Base-by-base conservation (phyloP, 305 asterid genomes). In the Fraxinus ornus region DNA sequence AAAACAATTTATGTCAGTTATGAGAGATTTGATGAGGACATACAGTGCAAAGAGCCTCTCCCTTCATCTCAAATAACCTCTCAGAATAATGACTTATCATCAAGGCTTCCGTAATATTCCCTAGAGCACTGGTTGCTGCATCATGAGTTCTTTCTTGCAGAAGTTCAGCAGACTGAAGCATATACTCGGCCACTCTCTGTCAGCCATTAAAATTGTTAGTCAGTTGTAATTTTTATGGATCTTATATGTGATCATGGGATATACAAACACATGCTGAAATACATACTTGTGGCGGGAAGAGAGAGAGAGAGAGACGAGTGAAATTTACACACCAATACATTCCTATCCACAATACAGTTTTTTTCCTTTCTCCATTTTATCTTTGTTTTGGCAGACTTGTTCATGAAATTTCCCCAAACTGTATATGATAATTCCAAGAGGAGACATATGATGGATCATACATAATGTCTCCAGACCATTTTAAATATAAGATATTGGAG, bases 41-140 rank as follows among this genome's bases (percentile, higher is more conserved):
- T 86, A 96, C 99, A 90, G 82, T 85, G 90, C 88, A 91, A 55
- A 96, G 86, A 60, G 94, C 95, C 87, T 92, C 94, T 84, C 93
- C 98, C 88, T 93, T 96, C 94, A 94, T 88, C 95, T 93, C 89
- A 84, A 93, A 90, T 82, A 96, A 86, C 82, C 85, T 90, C 87
- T 96, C 99, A 3, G 98, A 96, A 86, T 87, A 91, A 80, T 89
- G 88, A 87, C 99, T 91, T 77, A 91, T 87, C 33, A 87, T 86
- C 87, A 93, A 85, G 81, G 95, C 98, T 82, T 91, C 94, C 44
- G 36, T 86, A 86, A 91, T 89, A 78, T 82, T 87, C 66, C 26
- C 90, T 66, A 96, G 90, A 68, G 97, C 97, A 79, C 39, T 81
- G 49, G 55, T 85, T 64, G 94, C 95, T 57, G 93, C 91, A 86